phyloP scores from a whole-genome alignment of 441 rosid species.

The Gossypium lobatum region DNA sequence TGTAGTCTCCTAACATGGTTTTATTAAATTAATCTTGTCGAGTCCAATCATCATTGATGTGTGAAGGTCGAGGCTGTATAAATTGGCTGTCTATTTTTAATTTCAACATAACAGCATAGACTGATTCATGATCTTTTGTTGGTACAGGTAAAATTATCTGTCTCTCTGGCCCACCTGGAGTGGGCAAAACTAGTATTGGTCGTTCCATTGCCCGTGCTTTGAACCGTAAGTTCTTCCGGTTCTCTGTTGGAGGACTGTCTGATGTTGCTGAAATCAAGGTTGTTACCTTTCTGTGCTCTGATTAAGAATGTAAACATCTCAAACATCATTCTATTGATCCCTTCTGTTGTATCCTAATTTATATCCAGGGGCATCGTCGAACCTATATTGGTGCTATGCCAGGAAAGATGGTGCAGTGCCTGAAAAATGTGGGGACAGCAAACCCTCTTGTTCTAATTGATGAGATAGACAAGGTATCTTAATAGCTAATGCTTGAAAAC shows the following conservation, averaged over 20 bases:
- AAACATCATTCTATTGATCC: background rate
- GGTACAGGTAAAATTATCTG: conserved; percentile 86
- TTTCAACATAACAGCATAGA: conserved; percentile 1
- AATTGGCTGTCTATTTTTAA: background rate
- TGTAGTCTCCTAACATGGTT: background rate
- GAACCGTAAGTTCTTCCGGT: conserved; percentile 80
- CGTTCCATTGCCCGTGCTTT: conserved; percentile 94
- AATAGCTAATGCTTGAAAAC: background rate
- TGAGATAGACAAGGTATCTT: conserved; percentile 92
- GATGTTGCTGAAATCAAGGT: conserved; percentile 99
- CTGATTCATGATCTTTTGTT: conserved; percentile 16
- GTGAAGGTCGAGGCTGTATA: background rate
- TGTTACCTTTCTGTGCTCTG: conserved; percentile 9
- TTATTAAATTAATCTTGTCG: background rate
- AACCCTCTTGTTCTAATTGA: conserved; percentile 97
- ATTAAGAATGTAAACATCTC: background rate
- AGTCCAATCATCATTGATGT: background rate
- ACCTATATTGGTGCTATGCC: conserved; percentile 97
- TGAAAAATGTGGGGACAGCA: conserved; percentile 86
- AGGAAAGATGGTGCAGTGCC: conserved; percentile 99
- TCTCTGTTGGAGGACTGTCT: conserved; percentile 93
- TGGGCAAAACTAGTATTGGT: conserved; percentile 98
- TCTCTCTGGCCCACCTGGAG: conserved; percentile 98
- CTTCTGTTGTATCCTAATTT: conserved; percentile 10
- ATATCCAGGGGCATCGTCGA: conserved; percentile 85